Evolutionary conservation across 2,329 filamentous ascomycete species (phyloP), one percentile per base, ranked within the genome.

Genomic region (Phaeosphaeria sp.): DNA sequence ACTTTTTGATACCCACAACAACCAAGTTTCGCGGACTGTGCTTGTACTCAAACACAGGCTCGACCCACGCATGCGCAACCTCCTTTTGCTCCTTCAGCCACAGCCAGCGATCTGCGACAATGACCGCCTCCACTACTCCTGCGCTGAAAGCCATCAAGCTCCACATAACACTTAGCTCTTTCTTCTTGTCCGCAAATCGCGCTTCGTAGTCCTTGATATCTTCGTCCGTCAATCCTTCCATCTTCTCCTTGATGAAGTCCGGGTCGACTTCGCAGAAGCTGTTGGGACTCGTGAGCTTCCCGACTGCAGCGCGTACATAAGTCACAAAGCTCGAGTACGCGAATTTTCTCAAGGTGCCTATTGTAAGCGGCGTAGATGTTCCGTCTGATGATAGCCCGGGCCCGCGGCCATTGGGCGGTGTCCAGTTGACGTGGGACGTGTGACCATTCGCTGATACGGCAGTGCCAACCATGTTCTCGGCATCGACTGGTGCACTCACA

Each of bases 131-230:
- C 2, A 96, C 89, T 3, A 97, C 90, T 20, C 87, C 87, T 2
- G 94, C 93, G 75, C 92, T 96, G 70, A 97, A 97, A 1, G 95
- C 93, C 94, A 99, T 99, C 69, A 99, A 77, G 66, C 87, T 92
- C 95, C 95, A 99, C 57, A 96, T 87, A 7, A 96, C 85, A 71
- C 90, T 92, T 40, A 99, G 80, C 72, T 97, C 90, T 67, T 92
- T 91, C 79, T 90, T 92, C 53, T 89, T 83, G 40, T 83, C 82
- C n/a, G 47, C 43, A 76, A 90, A 97, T 43, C 78, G 74, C 9
- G 74, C 70, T 69, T 91, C 89, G 74, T 98, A 99, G 15, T 67
- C 76, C 9, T 84, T 81, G 48, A 98, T 89, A 62, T 93, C 89
- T 40, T 89, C 88, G 65, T 96, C 91, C 0, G 87, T 90, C 59